Evolutionary conservation across 176 grass and related monocot genomes (phyloP), one percentile per base, ranked within the genome.

Genomic region (Poa annua): DNA sequence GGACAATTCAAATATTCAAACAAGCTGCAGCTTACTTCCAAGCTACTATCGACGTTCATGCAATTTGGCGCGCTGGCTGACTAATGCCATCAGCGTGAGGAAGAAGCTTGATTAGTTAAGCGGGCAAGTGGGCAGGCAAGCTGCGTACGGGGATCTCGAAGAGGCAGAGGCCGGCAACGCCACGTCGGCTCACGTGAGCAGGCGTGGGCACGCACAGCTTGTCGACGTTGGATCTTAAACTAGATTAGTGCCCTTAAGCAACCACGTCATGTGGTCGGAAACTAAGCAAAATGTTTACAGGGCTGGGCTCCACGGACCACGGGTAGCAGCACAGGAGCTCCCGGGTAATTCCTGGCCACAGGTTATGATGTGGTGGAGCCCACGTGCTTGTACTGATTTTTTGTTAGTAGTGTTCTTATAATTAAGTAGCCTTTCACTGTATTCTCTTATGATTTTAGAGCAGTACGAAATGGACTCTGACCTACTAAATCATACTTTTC

Each of bases 101-200:
- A 44, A 36, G 12, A 20, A 21, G 66, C 35, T 3, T 39, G 9
- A 41, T 68, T 22, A 12, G n/a, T 17, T 29, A 29, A 29, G 29
- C 29, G 29, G n/a, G 68, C 68, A 48, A 69, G 66, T 69, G 66
- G 35, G 36, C 35, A 20, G 64, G 33, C 17, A 11, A 35, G 3
- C 4, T 8, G 39, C 7, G 59, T 63, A 63, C 59, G 25, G 59
- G 59, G 60, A 32, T 63, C 60, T 63, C 60, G 60, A 32, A 63
- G 60, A 3, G 26, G 59, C 59, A n/a, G 67, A 71, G 4, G 13
- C 41, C 68, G 41, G 68, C 68, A 71, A 3, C 41, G 68, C 71
- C 87, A 71, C 82, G 87, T 76, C 82, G 75, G 34, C 42, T n/a
- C 77, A 89, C 87, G 83, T 81, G 83, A 42, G 51, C 3, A 3